These are phyloP conservation scores for Penicillium verhagenii DNA, from an alignment of 495 filamentous ascomycete species.

Conservation along the genomic window DNA sequence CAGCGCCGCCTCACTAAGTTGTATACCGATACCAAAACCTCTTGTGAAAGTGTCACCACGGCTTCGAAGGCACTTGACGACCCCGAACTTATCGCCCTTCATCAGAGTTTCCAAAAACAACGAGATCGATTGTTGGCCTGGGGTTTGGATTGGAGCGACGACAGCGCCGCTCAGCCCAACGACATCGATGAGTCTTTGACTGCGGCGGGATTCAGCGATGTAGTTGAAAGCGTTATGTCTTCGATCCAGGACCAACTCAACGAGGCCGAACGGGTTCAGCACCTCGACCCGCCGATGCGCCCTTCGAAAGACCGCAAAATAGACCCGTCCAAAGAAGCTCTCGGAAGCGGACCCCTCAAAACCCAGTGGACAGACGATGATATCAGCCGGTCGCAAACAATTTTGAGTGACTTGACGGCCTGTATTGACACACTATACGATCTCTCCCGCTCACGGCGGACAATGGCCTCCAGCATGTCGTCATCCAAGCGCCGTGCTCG, in stretches of 20 bases:
- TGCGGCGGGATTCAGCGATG: conserved; percentile 79
- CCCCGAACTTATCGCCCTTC: conserved; percentile 53
- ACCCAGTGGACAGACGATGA: conserved; percentile 52
- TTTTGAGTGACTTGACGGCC: conserved; percentile 74
- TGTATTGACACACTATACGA: conserved; percentile 91
- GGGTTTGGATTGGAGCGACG: conserved; percentile 89
- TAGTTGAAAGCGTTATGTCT: conserved; percentile 84
- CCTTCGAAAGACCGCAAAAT: conserved; percentile 38
- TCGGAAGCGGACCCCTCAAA: conserved; percentile 35
- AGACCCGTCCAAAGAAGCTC: conserved; percentile 37
- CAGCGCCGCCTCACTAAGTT: conserved; percentile 78
- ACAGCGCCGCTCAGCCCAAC: conserved; percentile 61
- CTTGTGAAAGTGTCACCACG: conserved; percentile 77
- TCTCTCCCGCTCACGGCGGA: conserved; percentile 69
- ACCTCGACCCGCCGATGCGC: conserved; percentile 43
- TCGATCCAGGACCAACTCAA: conserved; percentile 85
- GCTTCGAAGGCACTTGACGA: conserved; percentile 58
- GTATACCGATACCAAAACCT: conserved; percentile 89
- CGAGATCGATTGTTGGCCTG: conserved; percentile 72
- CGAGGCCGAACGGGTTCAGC: conserved; percentile 79
- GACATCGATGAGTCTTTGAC: conserved; percentile 83
- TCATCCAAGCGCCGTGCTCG: conserved; percentile 33
- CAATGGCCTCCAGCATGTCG: conserved; percentile 43
- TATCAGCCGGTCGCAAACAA: conserved; percentile 50
- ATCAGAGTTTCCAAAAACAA: conserved; percentile 57